Evolutionary conservation across 441 rosid genomes (phyloP).

Genomic region (Arabidopsis lyrata): DNA sequence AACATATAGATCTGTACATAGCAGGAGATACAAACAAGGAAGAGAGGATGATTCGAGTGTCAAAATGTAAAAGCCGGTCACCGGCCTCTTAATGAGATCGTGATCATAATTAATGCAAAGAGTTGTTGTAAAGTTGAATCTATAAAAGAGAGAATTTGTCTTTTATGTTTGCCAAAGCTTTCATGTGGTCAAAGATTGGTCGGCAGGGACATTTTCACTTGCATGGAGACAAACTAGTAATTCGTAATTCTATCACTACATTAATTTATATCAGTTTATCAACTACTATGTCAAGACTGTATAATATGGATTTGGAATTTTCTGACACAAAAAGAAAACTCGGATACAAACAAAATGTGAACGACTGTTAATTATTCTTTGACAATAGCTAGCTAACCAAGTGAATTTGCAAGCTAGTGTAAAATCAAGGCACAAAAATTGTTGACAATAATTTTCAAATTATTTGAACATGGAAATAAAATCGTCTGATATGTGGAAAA

Average conservation of each 20-base stretch:
- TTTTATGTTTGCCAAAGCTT: slow-evolving; percentile 35
- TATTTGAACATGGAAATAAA: background rate
- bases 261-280: slow-evolving; percentile 22
- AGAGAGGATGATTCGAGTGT: slow-evolving; percentile 36
- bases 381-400: slow-evolving; percentile 41
- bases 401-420: slow-evolving; percentile 33
- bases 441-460: background rate
- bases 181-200: slow-evolving; percentile 38
- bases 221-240: slow-evolving; percentile 38
- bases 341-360: slow-evolving; percentile 37
- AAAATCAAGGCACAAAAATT: slow-evolving; percentile 13
- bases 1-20: background rate
- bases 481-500: background rate
- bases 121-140: slow-evolving; percentile 26
- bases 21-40: slow-evolving; percentile 34
- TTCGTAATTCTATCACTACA: slow-evolving; percentile 14
- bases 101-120: slow-evolving; percentile 39
- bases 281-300: slow-evolving; percentile 26
- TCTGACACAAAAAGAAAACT: slow-evolving; percentile 4
- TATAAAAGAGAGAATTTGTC: slow-evolving; percentile 46
- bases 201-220: slow-evolving; percentile 37
- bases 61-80: slow-evolving; percentile 41
- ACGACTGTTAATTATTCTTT: slow-evolving; percentile 34
- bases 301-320: slow-evolving; percentile 30
- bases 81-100: slow-evolving; percentile 46